phyloP scores from a whole-genome alignment of 129 eudicot genomes.

The Sambucus nigra region DNA sequence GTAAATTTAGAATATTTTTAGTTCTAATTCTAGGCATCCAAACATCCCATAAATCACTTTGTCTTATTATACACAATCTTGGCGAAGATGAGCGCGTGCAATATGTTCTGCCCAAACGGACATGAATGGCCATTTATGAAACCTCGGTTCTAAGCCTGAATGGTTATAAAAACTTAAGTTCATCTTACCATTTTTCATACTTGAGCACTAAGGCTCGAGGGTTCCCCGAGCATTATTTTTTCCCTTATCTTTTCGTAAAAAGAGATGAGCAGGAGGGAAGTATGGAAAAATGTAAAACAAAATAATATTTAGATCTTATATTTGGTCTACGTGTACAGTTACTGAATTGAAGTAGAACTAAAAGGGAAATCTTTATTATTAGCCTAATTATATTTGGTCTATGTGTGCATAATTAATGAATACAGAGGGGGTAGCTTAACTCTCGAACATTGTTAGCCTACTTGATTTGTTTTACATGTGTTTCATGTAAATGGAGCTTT shows the following conservation, averaged over 20 bases:
- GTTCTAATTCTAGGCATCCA: neutral
- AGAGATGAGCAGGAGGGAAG: neutral
- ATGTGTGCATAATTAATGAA: too few species aligned
- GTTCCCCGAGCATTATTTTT: neutral
- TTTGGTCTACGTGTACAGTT: too few species aligned
- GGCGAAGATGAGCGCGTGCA: conserved; percentile 56
- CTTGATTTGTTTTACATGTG: too few species aligned
- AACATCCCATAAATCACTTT: neutral
- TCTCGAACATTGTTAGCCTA: too few species aligned
- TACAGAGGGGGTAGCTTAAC: too few species aligned
- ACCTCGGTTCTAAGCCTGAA: neutral
- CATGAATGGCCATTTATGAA: conserved; percentile 12
- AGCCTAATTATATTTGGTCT: too few species aligned
- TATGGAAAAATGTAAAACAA: neutral
- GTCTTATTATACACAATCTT: conserved; percentile 29
- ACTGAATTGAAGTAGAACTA: too few species aligned
- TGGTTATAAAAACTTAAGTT: neutral
- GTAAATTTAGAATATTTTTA: neutral
- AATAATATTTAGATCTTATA: neutral
- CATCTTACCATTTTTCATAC: neutral
- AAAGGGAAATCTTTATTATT: too few species aligned
- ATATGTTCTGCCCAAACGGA: conserved; percentile 58
- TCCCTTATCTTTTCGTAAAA: neutral
- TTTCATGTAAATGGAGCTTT: too few species aligned
- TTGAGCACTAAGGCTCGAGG: neutral